A percentile compares a stretch with the other conserved stretches of the same genome.
Evolutionary conservation across 176 grass and related monocot species (phyloP).

Genomic region (Ensete ventricosum): DNA sequence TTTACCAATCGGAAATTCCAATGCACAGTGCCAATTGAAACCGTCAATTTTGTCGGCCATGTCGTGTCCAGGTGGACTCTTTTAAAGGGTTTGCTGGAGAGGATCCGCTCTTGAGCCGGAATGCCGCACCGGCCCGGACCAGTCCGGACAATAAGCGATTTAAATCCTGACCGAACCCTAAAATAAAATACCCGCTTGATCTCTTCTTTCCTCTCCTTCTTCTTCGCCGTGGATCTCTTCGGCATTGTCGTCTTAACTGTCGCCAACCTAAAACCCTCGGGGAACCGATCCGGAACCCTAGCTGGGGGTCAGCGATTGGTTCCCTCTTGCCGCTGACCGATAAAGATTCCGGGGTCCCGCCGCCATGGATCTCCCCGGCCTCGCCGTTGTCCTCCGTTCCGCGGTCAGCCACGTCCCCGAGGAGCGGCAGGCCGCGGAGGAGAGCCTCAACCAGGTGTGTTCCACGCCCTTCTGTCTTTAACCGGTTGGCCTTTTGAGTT

Average conservation of each 20-base stretch:
- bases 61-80: no score
- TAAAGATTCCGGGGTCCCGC: neutral
- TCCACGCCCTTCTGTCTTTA: neutral
- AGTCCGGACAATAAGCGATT: neutral
- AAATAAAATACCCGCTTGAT: neutral
- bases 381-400: constrained; percentile 18
- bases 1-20: no score
- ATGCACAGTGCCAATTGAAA: no score
- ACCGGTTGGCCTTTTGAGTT: neutral
- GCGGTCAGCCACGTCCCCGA: constrained; percentile 16
- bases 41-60: no score
- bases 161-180: constrained; percentile 6
- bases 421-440: constrained; percentile 17
- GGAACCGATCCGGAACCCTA: neutral
- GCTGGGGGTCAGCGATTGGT: neutral
- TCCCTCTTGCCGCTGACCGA: neutral
- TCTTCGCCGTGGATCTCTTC: neutral
- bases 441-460: constrained; percentile 18
- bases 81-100: no score
- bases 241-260: neutral
- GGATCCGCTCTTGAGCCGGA: no score
- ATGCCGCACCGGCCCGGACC: neutral
- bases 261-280: no score
- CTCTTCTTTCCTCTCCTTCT: neutral
- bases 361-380: constrained; percentile 16